Conservation (phyloP, 176 grass and related monocot species). For the Oryza meridionalis region DNA sequence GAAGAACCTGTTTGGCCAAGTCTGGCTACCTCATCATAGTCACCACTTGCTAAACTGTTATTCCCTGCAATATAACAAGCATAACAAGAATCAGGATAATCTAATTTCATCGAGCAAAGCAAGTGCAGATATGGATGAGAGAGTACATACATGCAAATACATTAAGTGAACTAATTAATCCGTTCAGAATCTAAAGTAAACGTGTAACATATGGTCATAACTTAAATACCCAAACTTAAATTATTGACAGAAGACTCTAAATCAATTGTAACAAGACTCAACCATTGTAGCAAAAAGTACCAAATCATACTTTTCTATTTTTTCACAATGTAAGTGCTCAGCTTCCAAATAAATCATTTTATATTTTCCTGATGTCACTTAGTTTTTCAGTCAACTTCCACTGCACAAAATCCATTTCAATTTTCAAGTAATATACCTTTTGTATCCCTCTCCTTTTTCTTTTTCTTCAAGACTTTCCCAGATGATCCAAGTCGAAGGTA, state of each 20-base stretch:
- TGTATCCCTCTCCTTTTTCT: slow-evolving; percentile 90
- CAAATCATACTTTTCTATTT: slow-evolving; percentile 15
- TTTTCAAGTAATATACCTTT: slow-evolving; percentile 57
- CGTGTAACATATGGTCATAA: background rate
- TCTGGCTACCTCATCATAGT: slow-evolving; percentile 58
- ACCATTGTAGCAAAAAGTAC: slow-evolving; percentile 22
- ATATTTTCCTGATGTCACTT: background rate
- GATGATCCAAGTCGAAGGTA: slow-evolving; percentile 98
- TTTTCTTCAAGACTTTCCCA: slow-evolving; percentile 98
- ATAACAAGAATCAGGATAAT: slow-evolving; percentile 20
- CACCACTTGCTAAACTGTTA: slow-evolving; percentile 58
- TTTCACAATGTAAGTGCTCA: background rate
- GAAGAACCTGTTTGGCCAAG: slow-evolving; percentile 50
- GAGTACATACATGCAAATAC: slow-evolving; percentile 18
- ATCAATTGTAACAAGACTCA: slow-evolving; percentile 22
- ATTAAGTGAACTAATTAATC: slow-evolving; percentile 15
- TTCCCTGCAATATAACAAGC: slow-evolving; percentile 39
- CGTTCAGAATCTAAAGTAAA: background rate
- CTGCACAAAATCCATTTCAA: background rate
- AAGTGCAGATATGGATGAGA: background rate
- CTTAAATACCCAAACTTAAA: slow-evolving; percentile 18
- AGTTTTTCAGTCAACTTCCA: slow-evolving; percentile 30
- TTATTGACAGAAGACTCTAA: slow-evolving; percentile 8
- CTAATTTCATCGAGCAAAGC: background rate
- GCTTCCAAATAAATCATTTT: slow-evolving; percentile 1